Evolutionary conservation across 1,284 basidiomycete genomes (phyloP), one percentile per base, ranked within the genome.

Genomic region (Cryptococcus wingfieldii): DNA sequence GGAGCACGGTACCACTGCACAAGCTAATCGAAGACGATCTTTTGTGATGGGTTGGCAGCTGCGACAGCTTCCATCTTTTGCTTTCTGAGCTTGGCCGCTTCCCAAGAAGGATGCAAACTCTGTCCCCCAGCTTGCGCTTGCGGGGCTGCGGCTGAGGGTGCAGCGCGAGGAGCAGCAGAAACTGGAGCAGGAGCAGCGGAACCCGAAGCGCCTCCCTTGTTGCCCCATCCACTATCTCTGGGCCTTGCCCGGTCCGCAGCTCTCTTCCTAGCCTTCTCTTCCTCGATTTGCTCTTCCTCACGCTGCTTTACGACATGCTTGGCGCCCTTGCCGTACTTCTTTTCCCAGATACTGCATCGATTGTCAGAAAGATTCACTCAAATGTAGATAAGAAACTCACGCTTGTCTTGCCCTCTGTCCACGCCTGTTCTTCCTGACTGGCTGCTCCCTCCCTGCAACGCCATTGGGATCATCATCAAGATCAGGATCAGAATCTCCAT

Each of bases 401-500:
- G 89, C 89, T 79, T 88, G 82, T 55, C 94, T 81, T 10, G 94
- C 94, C 51, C 91, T 80, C 75, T 98, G 94, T 16, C 94, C 94
- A 51, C 92, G 82, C 50, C 94, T 80, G 66, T 98, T 98, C 80
- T 92, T 96, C 76, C 84, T 85, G 16, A 79, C 77, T 5, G 56
- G 61, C 25, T 79, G 74, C 45, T 87, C 85, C 43, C 65, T 73
- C 13, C 72, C 72, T 27, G 74, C 68, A 5, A 70, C 56, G 1
- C 68, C 83, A 41, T 82, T 79, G 37, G 81, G 80, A 49, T 79
- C 80, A 62, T 87, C 86, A 27, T 78, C 81, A 53, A 89, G 87
- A 65, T 87, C 86, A 58, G 83, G 83, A 66, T 93, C 90, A 18
- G 87, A 88, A 61, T 78, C 79, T 50, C 84, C 84, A 31, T 88